Evolutionary conservation across 768 basidiomycete genomes (phyloP).

Genomic region (Leccinum aurantiacum): DNA sequence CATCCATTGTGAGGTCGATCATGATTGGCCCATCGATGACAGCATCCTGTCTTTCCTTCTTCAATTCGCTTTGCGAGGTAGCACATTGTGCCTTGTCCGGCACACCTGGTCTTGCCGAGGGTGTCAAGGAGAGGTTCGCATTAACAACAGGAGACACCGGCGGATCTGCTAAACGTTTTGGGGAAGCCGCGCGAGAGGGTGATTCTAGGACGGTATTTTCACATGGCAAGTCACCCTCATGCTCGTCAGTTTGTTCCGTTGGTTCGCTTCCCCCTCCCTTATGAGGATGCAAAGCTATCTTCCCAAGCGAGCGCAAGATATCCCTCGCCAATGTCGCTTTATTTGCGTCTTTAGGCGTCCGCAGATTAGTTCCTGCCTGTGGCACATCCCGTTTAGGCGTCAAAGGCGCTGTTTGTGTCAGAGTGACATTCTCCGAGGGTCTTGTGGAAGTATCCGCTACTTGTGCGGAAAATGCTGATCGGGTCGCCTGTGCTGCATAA

Average conservation of each 20-base stretch:
- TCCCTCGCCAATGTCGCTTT: conserved; percentile 55
- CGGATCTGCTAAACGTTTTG: background rate
- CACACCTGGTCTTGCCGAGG: background rate
- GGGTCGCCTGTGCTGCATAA: conserved; percentile 22
- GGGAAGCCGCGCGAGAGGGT: background rate
- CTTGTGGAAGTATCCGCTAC: background rate
- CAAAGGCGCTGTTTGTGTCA: background rate
- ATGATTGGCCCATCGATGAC: conserved; percentile 19
- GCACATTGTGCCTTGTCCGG: conserved; percentile 1
- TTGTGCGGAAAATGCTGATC: conserved; percentile 8
- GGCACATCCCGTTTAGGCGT: conserved; percentile 12
- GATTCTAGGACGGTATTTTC: background rate
- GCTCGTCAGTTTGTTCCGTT: background rate
- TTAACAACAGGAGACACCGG: background rate
- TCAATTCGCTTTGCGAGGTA: background rate
- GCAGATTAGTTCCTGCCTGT: conserved; percentile 3
- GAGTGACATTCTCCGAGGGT: background rate
- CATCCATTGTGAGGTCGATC: conserved; percentile 29
- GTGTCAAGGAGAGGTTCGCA: background rate
- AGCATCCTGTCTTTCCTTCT: conserved; percentile 5
- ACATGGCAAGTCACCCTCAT: background rate
- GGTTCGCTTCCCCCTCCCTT: conserved; percentile 10
- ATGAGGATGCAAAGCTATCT: conserved; percentile 7
- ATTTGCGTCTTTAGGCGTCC: conserved; percentile 43
- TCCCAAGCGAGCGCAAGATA: conserved; percentile 52